These are phyloP conservation scores for Talaromyces rugulosus DNA, from an alignment of 2,329 filamentous ascomycete genomes.

Conservation along the genomic window DNA sequence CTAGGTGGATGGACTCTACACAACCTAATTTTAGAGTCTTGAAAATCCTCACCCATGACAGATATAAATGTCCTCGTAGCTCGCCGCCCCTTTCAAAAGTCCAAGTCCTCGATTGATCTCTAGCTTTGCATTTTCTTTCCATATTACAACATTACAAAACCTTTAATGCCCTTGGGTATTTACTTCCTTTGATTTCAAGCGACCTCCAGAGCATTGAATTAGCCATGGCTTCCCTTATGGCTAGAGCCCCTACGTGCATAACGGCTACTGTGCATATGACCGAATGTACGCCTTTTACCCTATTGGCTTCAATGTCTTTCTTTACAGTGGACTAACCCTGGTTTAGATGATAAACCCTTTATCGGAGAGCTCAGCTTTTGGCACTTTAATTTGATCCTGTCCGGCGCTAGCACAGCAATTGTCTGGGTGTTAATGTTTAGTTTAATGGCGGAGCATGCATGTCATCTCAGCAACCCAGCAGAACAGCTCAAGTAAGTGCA, in stretches of 20 bases:
- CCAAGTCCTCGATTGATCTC: too few species aligned
- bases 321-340: neutral
- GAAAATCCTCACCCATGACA: too few species aligned
- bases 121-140: too few species aligned
- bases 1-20: too few species aligned
- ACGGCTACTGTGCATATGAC: neutral
- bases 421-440: neutral
- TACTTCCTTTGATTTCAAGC: neutral
- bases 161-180: too few species aligned
- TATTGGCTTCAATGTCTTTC: too few species aligned
- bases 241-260: neutral
- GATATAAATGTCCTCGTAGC: too few species aligned
- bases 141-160: too few species aligned
- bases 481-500: slow-evolving; percentile 1
- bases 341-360: neutral
- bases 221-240: neutral
- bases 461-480: slow-evolving; percentile 1
- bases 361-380: neutral
- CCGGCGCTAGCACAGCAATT: neutral
- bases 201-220: neutral
- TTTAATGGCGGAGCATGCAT: slow-evolving; percentile 4
- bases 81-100: too few species aligned
- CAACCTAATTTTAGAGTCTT: too few species aligned
- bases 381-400: slow-evolving; percentile 1
- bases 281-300: neutral